Base-by-base conservation (phyloP, 192 early-diverging fungal species). In the Podila clonocystis region DNA sequence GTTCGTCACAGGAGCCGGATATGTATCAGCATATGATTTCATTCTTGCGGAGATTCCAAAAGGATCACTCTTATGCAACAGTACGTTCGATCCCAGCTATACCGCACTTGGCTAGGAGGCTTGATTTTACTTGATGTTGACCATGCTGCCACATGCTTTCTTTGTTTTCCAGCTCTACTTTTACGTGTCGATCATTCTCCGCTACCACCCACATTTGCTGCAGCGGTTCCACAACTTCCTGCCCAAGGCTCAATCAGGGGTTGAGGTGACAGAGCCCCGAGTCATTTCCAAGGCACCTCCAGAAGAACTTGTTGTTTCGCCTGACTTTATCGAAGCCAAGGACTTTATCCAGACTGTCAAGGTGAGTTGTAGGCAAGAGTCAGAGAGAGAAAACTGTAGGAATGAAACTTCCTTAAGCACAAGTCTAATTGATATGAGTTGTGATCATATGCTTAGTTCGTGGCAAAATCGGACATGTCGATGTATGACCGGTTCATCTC, bases 11-110 rank as follows among this genome's bases (percentile, higher is more conserved):
- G 33, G 77, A 80, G 20, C 77, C 77, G 5, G 67, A 80, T 22
- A 80, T 80, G 77, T 80, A 80, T 31, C 77, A 80, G 58, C 77
- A 80, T 48, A 48, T 80, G 67, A 80, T 80, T 34, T 72, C 77
- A 24, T 26, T 80, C 15, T 61, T 80, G 20, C 22, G 77, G 62
- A 80, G 69, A 65, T 80, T 80, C 36, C 77, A 80, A 59, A 80
- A 80, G 58, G 77, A 80, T 19, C 77, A 73, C 22, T 71, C 68
- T 15, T 80, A 80, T 13, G n/a, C 77, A 59, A 72, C 55, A n/a
- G 75, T 77, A 77, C 15, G 68, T 26, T 20, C 33, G 11, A 63
- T 20, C 6, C 13, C 1, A n/a, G 5, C 5, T 12, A 6, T 29
- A 1, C 15, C 9, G 34, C 22, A 28, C 19, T 48, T 26, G 19